Base-by-base conservation (phyloP, 176 grass and related monocot genomes). In the Oryza glumipatula region DNA sequence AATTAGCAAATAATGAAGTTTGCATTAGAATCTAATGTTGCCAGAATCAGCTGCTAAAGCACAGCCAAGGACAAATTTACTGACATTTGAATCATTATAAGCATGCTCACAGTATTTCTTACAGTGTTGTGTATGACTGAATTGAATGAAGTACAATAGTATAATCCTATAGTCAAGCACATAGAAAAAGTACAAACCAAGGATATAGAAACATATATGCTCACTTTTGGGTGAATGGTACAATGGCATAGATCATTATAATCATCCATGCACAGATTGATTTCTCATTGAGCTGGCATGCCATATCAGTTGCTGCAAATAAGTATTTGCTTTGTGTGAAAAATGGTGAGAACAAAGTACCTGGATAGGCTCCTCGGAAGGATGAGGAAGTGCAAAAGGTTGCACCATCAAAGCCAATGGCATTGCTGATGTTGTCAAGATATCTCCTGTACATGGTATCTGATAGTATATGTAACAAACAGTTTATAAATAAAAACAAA, bases 391-490 rank as follows among this genome's bases (percentile, higher is more conserved):
- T 16, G 91, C 85, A 39, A 97, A 88, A 24, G 94, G 94, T 84
- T 97, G 94, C 46, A 97, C 94, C 91, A 97, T 90, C 76, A 97
- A 77, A 73, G 91, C 79, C 79, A 94, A 76, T 61, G 94, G 94
- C 94, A 97, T 97, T 64, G 89, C 86, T 65, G 94, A 94, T 79
- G 86, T 91, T 84, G 91, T 76, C 78, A 97, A 81, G 22, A 94
- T 86, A 72, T 97, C 94, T 61, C 94, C 94, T 67, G 91, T 92
- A 73, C 94, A 97, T 76, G 94, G 91, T 88, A 97, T 97, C 94
- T 97, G 80, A 80, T 73, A 91, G 32, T 26, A 86, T 12, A 73
- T 36, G 26, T 41, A 80, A 76, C 81, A 82, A 73, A 41, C 60
- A 88, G 67, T 38, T 79, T 65, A 88, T 44, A 82, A 77, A n/a